These are phyloP conservation scores for Aspergillus hortae DNA, from an alignment of 2,329 filamentous ascomycete genomes.

Conservation along the genomic window DNA sequence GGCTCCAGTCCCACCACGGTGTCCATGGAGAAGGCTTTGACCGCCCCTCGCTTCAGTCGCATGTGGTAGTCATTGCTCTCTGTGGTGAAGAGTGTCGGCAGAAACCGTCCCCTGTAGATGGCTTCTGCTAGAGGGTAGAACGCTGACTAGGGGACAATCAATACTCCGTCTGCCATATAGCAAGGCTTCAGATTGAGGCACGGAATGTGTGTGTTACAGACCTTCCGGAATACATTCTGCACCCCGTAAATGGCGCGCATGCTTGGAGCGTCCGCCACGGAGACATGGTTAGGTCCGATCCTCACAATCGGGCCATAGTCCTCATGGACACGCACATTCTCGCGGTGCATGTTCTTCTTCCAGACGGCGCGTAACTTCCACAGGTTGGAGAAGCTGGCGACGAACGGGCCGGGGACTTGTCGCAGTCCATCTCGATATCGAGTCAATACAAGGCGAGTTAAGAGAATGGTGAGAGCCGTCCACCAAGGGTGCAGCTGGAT, in stretches of 20 bases:
- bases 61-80: slow-evolving; percentile 18
- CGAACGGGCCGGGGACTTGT: neutral
- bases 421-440: neutral
- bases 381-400: slow-evolving; percentile 1
- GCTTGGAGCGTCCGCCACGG: slow-evolving; percentile 1
- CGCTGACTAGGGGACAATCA: neutral
- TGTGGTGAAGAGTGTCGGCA: slow-evolving; percentile 22
- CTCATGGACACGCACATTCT: neutral
- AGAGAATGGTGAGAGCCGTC: neutral
- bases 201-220: neutral
- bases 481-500: neutral
- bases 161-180: neutral
- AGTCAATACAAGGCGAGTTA: neutral
- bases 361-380: neutral
- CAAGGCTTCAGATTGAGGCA: neutral
- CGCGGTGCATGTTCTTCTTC: neutral
- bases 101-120: slow-evolving; percentile 6
- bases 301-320: slow-evolving; percentile 5
- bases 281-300: slow-evolving; percentile 7
- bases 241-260: slow-evolving; percentile 6
- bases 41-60: slow-evolving; percentile 17
- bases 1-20: slow-evolving; percentile 24
- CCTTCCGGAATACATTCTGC: slow-evolving; percentile 4
- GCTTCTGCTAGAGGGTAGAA: neutral
- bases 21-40: slow-evolving; percentile 26